Base-by-base conservation (phyloP, 2,329 filamentous ascomycete species). In the Colletotrichum australisinense region DNA sequence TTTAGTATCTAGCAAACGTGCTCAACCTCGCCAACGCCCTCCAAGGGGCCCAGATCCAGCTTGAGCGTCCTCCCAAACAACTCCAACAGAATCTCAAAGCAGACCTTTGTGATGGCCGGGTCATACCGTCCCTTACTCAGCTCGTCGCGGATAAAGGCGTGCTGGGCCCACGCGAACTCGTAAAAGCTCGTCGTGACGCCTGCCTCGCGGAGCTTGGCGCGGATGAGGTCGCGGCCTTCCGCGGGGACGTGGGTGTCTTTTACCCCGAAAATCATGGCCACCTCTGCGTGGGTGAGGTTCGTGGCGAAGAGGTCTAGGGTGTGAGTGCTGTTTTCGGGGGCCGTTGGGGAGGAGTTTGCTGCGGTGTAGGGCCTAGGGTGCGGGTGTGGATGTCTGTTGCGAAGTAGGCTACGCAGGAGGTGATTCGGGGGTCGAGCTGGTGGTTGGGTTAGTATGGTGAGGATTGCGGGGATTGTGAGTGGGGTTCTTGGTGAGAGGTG, bases 131-230 rank as follows among this genome's bases (percentile, higher is more conserved):
- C 95, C 84, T 98, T 98, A 82, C 93, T 95, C 72, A 97, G 86
- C 85, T 98, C 95, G 79, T 98, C 95, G 22, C 95, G 89, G 81
- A 98, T 97, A 80, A 98, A 98, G 5, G 95, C 95, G 85, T 97
- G 95, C 83, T 98, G 95, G 4, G 95, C 95, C 91, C 94, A 96
- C n/a, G 94, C 94, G 76, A 94, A 91, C 84, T 98, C 95, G 83
- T 97, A 95, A 81, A 94, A 98, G 79, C 91, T 93, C 79, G 96
- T 95, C 11, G 89, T 87, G 5, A 93, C 89, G 11, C 93, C 93
- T 6, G 92, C 90, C 26, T 94, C 94, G 78, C 95, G 91, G 78
- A 98, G 86, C 74, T 94, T 95, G 81, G 90, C 90, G 72, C 95
- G 90, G 81, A 98, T 97, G 76, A 97, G 83, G 82, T 97, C 95